Evolutionary conservation across 2,329 filamentous ascomycete species (phyloP), one percentile per base, ranked within the genome.

Genomic region (Neonectria hederae): DNA sequence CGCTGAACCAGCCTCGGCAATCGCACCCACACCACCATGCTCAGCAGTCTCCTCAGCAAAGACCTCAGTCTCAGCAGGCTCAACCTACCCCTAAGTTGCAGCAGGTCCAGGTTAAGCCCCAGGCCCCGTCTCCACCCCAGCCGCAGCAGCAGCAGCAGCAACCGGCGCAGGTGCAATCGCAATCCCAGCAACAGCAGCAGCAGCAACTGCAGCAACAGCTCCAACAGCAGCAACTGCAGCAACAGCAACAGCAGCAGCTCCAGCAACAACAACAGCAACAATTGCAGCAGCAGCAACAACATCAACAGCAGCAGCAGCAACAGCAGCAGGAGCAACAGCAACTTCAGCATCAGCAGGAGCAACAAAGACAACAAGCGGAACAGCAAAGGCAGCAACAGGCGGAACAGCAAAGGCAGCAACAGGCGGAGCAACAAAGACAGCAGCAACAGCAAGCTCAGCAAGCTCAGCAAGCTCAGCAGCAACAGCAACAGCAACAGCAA

Each of bases 61-160:
- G 71, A n/a, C 78, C 81, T 54, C 81, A 82, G 70, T 76, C 78
- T 24, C 80, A 81, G 55, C 72, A 74, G 56, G 66, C 72, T 42
- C 73, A 75, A 40, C 70, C 73, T n/a, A 72, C 72, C 14, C 72
- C 72, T 9, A 74, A 77, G 46, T 71, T 76, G 46, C 69, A 72
- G 17, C 76, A 78, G 55, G 71, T 75, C 48, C 78, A 77, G 56
- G 73, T 76, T 43, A 76, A 76, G 35, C 70, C 69, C 5, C 69
- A 75, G 45, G 73, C 72, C 2, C 77, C 75, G 49, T 76, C 78
- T 19, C 76, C 77, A 28, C 71, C 76, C 26, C 73, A 77, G 11
- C 70, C 71, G 3, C 74, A 76, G 17, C 74, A 72, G 32, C 75
- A 73, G 21, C 75, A 77, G 26, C 75, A 73, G 21, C 75, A 77